Conservation (phyloP, 164 flowering plant genomes). For the Malania oleifera region DNA sequence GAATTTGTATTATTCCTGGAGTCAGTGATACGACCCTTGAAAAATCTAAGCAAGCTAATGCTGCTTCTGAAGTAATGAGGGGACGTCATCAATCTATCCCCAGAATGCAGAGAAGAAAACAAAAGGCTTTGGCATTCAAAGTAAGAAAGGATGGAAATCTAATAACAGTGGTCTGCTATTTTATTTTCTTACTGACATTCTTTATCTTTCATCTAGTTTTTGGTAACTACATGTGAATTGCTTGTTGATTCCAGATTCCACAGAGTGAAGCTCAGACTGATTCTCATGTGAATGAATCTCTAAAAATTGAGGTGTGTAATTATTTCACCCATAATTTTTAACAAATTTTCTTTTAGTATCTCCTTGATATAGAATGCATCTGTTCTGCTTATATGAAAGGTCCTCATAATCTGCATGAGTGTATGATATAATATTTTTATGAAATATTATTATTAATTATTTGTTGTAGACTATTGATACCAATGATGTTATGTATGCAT, state of each 20-base stretch:
- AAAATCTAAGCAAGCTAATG: slow-evolving; percentile 17
- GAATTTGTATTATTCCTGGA: slow-evolving; percentile 15
- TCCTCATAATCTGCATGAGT: too few species aligned
- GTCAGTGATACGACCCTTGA: slow-evolving; percentile 17
- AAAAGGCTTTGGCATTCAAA: slow-evolving; percentile 32
- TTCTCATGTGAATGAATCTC: slow-evolving; percentile 23
- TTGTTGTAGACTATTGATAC: too few species aligned
- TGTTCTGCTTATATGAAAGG: too few species aligned
- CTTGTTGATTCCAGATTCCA: slow-evolving; percentile 16
- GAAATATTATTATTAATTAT: too few species aligned
- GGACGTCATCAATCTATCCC: slow-evolving; percentile 19
- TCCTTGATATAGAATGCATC: too few species aligned
- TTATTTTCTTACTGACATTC: not conserved
- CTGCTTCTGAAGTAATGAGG: slow-evolving; percentile 30
- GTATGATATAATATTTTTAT: too few species aligned
- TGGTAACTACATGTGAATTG: not conserved
- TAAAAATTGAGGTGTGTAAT: slow-evolving; percentile 31
- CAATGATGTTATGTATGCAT: too few species aligned
- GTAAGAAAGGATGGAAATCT: slow-evolving; percentile 22
- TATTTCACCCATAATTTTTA: too few species aligned
- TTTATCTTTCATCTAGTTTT: not conserved
- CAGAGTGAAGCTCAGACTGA: slow-evolving; percentile 26
- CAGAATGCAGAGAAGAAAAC: slow-evolving; percentile 29
- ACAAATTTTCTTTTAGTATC: too few species aligned
- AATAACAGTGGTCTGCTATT: not conserved